Conservation (phyloP, 768 basidiomycete species). For the Trametes coccinea region DNA sequence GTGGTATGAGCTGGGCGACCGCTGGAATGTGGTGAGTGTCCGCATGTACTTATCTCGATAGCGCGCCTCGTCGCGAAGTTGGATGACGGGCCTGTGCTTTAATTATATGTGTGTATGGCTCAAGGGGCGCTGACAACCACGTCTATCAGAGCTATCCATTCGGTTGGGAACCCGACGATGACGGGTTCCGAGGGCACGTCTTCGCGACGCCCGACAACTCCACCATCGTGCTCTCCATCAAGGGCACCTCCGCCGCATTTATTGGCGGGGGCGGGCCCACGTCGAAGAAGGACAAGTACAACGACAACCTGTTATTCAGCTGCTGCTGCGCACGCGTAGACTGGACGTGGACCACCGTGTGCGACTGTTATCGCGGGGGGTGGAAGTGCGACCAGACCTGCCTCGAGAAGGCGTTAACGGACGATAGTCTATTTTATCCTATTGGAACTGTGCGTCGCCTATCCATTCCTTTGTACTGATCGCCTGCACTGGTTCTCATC, state of each 20-base stretch:
- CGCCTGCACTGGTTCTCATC: neutral
- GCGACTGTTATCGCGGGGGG: conserved; percentile 79
- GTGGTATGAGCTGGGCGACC: conserved; percentile 77
- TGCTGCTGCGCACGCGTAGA: conserved; percentile 94
- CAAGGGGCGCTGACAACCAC: neutral
- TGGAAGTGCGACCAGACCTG: conserved; percentile 84
- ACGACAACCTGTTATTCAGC: conserved; percentile 90
- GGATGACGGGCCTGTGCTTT: too few species aligned
- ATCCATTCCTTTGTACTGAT: neutral
- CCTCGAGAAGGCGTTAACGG: conserved; percentile 69
- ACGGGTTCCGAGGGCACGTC: conserved; percentile 90
- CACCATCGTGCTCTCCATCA: conserved; percentile 86
- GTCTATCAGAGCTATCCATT: conserved; percentile 67
- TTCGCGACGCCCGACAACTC: conserved; percentile 83
- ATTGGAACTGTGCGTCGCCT: conserved; percentile 72
- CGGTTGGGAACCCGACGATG: conserved; percentile 88
- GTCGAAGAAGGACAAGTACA: conserved; percentile 87
- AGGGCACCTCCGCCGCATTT: conserved; percentile 84
- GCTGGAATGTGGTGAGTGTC: conserved; percentile 59
- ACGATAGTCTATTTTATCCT: conserved; percentile 87
- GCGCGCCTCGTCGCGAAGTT: too few species aligned
- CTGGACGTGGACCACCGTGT: conserved; percentile 94
- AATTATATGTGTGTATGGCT: neutral
- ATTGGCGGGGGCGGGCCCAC: conserved; percentile 82
- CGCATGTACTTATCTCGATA: neutral